Evolutionary conservation across 2,329 filamentous ascomycete species (phyloP).

Genomic region (Knoxdaviesia capensis): DNA sequence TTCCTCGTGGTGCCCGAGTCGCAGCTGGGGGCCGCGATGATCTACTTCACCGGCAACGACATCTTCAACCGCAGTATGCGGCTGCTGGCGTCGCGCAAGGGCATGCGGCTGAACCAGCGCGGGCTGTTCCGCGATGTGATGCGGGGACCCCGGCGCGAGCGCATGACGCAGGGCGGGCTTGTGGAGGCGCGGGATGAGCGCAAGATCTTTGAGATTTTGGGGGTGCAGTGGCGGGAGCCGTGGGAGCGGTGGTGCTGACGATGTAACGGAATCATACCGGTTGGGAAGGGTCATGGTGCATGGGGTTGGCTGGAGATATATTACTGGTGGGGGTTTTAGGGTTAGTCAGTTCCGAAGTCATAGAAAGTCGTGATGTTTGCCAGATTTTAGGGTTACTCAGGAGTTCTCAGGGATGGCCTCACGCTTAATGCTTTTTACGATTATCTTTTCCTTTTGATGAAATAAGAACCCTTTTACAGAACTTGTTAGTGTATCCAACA

Average conservation of each 20-base stretch:
- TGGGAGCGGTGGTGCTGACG: conserved; percentile 52
- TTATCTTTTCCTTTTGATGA: no score
- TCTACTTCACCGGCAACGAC: conserved; percentile 95
- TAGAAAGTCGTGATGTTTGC: no score
- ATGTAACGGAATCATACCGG: not conserved
- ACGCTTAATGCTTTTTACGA: no score
- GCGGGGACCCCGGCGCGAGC: conserved; percentile 33
- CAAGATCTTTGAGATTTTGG: conserved; percentile 62
- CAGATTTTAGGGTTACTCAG: no score
- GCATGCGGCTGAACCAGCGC: conserved; percentile 68
- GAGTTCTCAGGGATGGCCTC: no score
- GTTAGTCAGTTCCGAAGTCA: no score
- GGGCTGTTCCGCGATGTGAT: conserved; percentile 58
- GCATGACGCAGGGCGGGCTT: conserved; percentile 45
- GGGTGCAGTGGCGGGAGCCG: conserved; percentile 69
- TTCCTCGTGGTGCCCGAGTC: conserved; percentile 62
- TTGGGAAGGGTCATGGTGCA: no score
- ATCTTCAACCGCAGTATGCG: conserved; percentile 82
- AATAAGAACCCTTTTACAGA: no score
- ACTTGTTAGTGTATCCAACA: no score
- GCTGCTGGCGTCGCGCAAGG: conserved; percentile 58
- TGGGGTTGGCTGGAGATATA: no score
- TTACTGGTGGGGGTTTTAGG: no score
- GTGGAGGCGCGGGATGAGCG: conserved; percentile 59
- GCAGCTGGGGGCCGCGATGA: conserved; percentile 63